Evolutionary conservation across 768 basidiomycete species (phyloP).

Genomic region (Inosperma sp.): DNA sequence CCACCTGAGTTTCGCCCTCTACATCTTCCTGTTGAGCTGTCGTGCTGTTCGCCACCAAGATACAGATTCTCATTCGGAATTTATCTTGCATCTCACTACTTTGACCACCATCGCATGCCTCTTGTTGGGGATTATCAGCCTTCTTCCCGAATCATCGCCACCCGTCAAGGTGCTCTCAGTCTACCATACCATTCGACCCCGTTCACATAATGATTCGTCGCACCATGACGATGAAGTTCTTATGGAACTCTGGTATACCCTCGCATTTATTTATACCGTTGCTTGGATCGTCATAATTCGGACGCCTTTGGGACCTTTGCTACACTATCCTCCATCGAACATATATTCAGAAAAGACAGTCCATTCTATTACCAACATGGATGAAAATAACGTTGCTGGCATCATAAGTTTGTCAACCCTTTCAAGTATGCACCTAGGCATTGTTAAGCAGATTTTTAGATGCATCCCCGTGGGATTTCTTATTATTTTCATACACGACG

Average conservation of each 20-base stretch:
- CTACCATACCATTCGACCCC: background rate
- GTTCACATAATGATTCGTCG: background rate
- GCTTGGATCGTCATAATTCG: conserved; percentile 39
- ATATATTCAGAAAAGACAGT: conserved; percentile 75
- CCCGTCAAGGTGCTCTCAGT: conserved; percentile 22
- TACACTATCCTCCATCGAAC: conserved; percentile 67
- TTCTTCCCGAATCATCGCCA: conserved; percentile 48
- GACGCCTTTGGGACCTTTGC: conserved; percentile 69
- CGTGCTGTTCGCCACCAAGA: conserved; percentile 48
- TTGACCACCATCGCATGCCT: conserved; percentile 48
- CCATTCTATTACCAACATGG: conserved; percentile 52
- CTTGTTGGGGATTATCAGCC: conserved; percentile 43
- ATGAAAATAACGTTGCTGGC: conserved; percentile 73
- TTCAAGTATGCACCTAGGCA: background rate
- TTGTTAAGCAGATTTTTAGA: conserved; percentile 28
- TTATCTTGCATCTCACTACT: conserved; percentile 56
- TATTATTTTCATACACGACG: conserved; percentile 87
- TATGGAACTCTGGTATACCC: conserved; percentile 47
- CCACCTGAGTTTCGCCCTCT: conserved; percentile 53
- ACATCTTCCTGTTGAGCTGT: conserved; percentile 49
- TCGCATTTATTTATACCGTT: conserved; percentile 46
- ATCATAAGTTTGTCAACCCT: conserved; percentile 37
- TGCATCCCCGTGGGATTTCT: conserved; percentile 52
- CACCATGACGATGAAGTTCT: conserved; percentile 1
- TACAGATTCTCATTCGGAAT: conserved; percentile 39